Evolutionary conservation across 305 asterid species (phyloP).

Genomic region (Fraxinus angustifolia): DNA sequence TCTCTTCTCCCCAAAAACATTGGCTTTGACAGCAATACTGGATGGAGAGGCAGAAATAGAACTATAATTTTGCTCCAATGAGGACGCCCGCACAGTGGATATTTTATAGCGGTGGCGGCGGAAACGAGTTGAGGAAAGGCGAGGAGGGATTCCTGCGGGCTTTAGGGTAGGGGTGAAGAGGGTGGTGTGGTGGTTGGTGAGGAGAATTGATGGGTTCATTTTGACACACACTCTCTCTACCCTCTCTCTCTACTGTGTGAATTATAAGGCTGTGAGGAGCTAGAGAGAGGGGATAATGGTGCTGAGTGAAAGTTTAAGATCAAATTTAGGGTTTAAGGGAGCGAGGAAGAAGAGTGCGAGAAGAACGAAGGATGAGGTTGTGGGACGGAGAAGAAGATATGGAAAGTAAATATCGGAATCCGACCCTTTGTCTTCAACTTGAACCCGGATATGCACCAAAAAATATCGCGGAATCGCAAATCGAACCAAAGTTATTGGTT

Average conservation of each 20-base stretch:
- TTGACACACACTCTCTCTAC: background rate
- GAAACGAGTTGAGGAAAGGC: conserved; percentile 23
- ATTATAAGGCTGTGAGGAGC: background rate
- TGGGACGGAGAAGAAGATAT: conserved; percentile 20
- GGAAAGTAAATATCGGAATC: background rate
- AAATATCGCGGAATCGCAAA: too few relatives aligned
- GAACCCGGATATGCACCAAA: too few relatives aligned
- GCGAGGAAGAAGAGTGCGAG: background rate
- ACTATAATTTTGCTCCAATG: conserved; percentile 15
- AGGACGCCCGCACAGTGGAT: conserved; percentile 26
- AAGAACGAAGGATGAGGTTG: background rate
- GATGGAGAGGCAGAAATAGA: conserved; percentile 13
- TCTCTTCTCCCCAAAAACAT: conserved; percentile 67
- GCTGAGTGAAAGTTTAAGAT: background rate
- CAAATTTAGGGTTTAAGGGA: conserved; percentile 19
- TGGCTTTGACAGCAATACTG: conserved; percentile 35
- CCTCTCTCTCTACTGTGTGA: background rate
- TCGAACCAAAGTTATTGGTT: too few relatives aligned
- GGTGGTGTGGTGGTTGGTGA: conserved; percentile 25
- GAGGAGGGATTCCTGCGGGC: conserved; percentile 26
- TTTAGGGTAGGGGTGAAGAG: conserved; percentile 26
- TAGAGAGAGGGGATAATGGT: background rate
- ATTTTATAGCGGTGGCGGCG: conserved; percentile 27
- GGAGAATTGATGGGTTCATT: conserved; percentile 47
- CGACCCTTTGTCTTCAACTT: too few relatives aligned